Evolutionary conservation across 192 early-diverging fungal genomes (phyloP).

Genomic region (Umbelopsis ramanniana): DNA sequence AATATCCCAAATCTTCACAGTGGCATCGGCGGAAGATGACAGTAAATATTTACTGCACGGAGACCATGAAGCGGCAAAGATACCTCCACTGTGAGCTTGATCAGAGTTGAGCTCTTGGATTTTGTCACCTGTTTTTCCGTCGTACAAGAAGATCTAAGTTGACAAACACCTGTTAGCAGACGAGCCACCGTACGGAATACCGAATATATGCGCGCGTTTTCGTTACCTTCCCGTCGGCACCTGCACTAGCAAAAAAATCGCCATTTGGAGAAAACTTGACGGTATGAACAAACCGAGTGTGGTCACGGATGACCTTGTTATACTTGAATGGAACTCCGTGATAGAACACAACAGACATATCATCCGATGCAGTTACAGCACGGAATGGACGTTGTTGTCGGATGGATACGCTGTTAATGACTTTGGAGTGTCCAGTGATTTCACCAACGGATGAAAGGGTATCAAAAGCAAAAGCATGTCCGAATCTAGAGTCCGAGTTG

Average conservation of each 20-base stretch:
- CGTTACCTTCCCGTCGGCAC: constrained; percentile 80
- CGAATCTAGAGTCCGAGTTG: constrained; percentile 59
- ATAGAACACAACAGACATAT: constrained; percentile 87
- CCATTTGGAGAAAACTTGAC: constrained; percentile 85
- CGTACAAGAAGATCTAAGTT: constrained; percentile 85
- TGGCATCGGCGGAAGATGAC: constrained; percentile 85
- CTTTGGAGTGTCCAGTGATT: constrained; percentile 88
- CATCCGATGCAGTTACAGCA: constrained; percentile 91
- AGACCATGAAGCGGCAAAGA: constrained; percentile 90
- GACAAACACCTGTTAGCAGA: neutral
- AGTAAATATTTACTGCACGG: constrained; percentile 75
- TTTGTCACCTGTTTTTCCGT: constrained; percentile 88
- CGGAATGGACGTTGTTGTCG: constrained; percentile 91
- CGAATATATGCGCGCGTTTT: neutral
- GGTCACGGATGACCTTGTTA: constrained; percentile 72
- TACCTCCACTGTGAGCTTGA: constrained; percentile 75
- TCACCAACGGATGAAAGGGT: constrained; percentile 88
- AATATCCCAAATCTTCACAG: constrained; percentile 92
- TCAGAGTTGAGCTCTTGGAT: constrained; percentile 53
- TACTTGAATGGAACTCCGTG: constrained; percentile 93
- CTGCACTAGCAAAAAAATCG: constrained; percentile 82
- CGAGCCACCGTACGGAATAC: neutral
- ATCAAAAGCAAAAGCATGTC: constrained; percentile 90
- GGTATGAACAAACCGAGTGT: constrained; percentile 90
- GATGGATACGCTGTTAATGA: constrained; percentile 86